These are phyloP conservation scores for Candida manassasensis DNA, from an alignment of 805 yeast species.

Conservation along the genomic window DNA sequence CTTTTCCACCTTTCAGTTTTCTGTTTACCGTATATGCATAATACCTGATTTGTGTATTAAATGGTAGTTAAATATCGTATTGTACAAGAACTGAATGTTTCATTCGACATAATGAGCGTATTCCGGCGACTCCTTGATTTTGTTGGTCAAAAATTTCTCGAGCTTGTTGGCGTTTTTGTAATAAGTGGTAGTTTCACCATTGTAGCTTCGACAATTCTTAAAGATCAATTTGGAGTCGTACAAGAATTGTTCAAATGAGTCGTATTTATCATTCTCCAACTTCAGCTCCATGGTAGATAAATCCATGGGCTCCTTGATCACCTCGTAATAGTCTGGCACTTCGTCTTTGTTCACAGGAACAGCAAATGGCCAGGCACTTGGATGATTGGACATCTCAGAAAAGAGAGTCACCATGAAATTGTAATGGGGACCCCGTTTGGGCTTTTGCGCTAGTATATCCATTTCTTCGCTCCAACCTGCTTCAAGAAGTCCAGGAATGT, in stretches of 20 bases:
- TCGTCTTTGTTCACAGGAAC: slow-evolving; percentile 90
- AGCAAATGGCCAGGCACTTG: slow-evolving; percentile 97
- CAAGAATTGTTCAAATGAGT: slow-evolving; percentile 83
- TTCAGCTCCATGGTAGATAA: slow-evolving; percentile 91
- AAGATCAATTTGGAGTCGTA: slow-evolving; percentile 84
- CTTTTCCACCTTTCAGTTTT: too few species aligned
- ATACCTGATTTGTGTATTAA: too few species aligned
- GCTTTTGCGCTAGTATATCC: slow-evolving; percentile 94
- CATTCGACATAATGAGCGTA: slow-evolving; percentile 73
- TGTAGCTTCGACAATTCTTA: slow-evolving; percentile 88
- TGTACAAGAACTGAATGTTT: neutral
- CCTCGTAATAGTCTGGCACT: slow-evolving; percentile 94
- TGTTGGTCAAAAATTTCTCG: slow-evolving; percentile 80
- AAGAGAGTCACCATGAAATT: slow-evolving; percentile 87
- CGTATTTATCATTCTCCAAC: slow-evolving; percentile 86
- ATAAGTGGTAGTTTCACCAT: slow-evolving; percentile 91
- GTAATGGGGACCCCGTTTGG: slow-evolving; percentile 91
- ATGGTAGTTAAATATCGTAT: too few species aligned
- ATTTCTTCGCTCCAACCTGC: slow-evolving; percentile 98
- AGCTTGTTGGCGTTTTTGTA: slow-evolving; percentile 91
- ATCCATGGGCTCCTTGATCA: slow-evolving; percentile 98
- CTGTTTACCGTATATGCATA: too few species aligned
- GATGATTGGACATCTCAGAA: slow-evolving; percentile 87
- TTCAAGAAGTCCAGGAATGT: slow-evolving; percentile 85
- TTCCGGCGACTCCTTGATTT: slow-evolving; percentile 88